A percentile compares a stretch with the other conserved stretches of the same genome.
Conservation (phyloP, 1,139 yeast species). For the Debaryomyces sp. region DNA sequence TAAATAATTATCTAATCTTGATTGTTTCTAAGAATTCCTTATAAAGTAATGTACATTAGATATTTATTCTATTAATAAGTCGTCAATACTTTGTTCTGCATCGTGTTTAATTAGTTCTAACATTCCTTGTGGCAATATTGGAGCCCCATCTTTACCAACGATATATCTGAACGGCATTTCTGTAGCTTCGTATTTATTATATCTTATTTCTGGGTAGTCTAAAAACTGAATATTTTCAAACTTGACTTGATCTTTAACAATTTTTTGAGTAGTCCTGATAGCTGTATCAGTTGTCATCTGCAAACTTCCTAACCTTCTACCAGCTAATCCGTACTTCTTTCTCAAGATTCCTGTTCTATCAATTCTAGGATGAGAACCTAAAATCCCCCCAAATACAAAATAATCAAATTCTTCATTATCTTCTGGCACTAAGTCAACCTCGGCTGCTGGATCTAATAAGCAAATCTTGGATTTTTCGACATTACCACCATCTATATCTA, state of each 20-base stretch:
- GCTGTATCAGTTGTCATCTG: conserved; percentile 99
- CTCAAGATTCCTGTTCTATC: conserved; percentile 92
- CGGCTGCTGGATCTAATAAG: conserved; percentile 86
- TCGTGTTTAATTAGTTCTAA: conserved; percentile 81
- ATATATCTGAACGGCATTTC: conserved; percentile 98
- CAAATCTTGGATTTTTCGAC: conserved; percentile 64
- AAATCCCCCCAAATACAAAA: conserved; percentile 93
- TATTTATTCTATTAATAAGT: conserved; percentile 39
- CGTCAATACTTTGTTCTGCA: conserved; percentile 76
- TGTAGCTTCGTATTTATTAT: conserved; percentile 85
- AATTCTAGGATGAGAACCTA: conserved; percentile 96
- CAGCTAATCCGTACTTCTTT: conserved; percentile 74
- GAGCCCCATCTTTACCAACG: conserved; percentile 60
- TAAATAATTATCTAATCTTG: conserved; percentile 8
- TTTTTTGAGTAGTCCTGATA: conserved; percentile 82
- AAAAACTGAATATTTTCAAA: conserved; percentile 79
- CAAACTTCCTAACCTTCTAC: conserved; percentile 80
- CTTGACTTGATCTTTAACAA: conserved; percentile 55
- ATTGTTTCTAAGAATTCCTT: too few species aligned
- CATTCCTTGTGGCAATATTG: conserved; percentile 93
- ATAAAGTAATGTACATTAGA: conserved; percentile 3
- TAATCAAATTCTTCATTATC: conserved; percentile 73
- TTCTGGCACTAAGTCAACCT: conserved; percentile 66
- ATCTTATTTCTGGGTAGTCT: conserved; percentile 92
- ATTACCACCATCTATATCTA: conserved; percentile 44